Evolutionary conservation across 2,329 filamentous ascomycete species (phyloP).

Genomic region (Venturia asperata): DNA sequence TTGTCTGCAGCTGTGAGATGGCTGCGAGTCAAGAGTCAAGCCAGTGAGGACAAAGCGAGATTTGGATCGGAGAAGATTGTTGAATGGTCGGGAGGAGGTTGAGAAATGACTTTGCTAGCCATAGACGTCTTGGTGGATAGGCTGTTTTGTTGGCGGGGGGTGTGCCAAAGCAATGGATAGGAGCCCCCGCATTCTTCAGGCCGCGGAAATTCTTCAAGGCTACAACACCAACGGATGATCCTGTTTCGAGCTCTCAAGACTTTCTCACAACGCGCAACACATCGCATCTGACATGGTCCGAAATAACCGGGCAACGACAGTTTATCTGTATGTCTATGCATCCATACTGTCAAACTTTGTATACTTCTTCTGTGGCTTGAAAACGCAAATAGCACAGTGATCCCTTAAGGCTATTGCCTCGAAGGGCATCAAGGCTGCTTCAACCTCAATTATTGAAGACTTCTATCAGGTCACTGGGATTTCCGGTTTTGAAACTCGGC

Average conservation of each 20-base stretch:
- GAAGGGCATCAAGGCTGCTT: too few relatives aligned
- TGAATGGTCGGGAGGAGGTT: neutral
- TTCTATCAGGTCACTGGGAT: neutral
- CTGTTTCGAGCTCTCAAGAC: neutral
- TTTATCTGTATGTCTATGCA: neutral
- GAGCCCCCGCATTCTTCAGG: neutral
- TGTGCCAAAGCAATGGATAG: neutral
- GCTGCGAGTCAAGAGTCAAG: conserved; percentile 6
- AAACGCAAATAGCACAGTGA: too few relatives aligned
- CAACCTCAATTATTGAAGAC: neutral
- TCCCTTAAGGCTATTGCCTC: too few relatives aligned
- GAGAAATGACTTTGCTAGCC: neutral
- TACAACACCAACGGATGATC: neutral
- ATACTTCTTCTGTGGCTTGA: neutral
- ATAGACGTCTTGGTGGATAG: neutral
- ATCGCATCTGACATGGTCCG: neutral
- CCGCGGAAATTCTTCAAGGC: neutral
- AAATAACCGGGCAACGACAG: too few relatives aligned
- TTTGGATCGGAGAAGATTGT: neutral
- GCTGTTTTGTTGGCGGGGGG: neutral
- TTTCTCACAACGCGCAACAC: neutral
- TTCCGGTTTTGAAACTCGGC: too few relatives aligned
- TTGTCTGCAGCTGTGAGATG: neutral
- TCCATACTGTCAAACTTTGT: too few relatives aligned
- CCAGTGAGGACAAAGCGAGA: conserved; percentile 9